phyloP scores from a whole-genome alignment of 2,329 filamentous ascomycete genomes.

The Epichloe elymi region DNA sequence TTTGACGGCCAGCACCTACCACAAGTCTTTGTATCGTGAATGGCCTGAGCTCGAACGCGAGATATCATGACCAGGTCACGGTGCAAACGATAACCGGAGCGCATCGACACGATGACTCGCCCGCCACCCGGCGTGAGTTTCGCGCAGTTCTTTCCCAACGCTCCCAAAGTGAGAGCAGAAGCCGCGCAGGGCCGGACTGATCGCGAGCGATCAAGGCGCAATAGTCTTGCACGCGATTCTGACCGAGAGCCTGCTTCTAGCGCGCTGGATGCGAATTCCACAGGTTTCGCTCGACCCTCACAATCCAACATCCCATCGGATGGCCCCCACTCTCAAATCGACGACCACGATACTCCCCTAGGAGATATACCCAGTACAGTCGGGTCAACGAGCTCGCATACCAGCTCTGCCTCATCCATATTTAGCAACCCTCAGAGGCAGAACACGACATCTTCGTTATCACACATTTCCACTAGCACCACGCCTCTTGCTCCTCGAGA shows the following conservation, averaged over 20 bases:
- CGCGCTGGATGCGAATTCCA: conserved; percentile 13
- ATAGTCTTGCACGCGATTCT: conserved; percentile 11
- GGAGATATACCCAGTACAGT: conserved; percentile 58
- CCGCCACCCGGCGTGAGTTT: conserved; percentile 61
- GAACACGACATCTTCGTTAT: conserved; percentile 27
- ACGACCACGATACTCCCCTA: conserved; percentile 45
- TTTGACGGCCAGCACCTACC: conserved; percentile 3
- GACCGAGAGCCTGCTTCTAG: conserved; percentile 12
- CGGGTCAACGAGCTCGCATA: conserved; percentile 59
- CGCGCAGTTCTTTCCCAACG: conserved; percentile 75
- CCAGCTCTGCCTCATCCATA: conserved; percentile 57
- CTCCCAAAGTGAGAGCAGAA: conserved; percentile 48
- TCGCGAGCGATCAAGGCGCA: conserved; percentile 17
- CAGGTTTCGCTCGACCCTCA: conserved; percentile 11
- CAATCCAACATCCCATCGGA: conserved; percentile 14
- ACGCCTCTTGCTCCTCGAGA: conserved; percentile 22
- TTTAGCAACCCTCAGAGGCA: conserved; percentile 42
- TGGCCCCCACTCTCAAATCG: conserved; percentile 20
- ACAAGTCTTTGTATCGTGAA: conserved; percentile 12
- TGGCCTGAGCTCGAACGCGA: conserved; percentile 18
- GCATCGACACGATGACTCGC: conserved; percentile 60
- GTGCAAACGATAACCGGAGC: conserved; percentile 37
- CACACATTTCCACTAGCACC: conserved; percentile 26
- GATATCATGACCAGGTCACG: conserved; percentile 45
- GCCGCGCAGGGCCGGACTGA: conserved; percentile 24